A percentile compares a stretch with the other conserved stretches of the same genome.
Evolutionary conservation across 2,329 filamentous ascomycete species (phyloP).

Genomic region (Sphaerulina populicola): DNA sequence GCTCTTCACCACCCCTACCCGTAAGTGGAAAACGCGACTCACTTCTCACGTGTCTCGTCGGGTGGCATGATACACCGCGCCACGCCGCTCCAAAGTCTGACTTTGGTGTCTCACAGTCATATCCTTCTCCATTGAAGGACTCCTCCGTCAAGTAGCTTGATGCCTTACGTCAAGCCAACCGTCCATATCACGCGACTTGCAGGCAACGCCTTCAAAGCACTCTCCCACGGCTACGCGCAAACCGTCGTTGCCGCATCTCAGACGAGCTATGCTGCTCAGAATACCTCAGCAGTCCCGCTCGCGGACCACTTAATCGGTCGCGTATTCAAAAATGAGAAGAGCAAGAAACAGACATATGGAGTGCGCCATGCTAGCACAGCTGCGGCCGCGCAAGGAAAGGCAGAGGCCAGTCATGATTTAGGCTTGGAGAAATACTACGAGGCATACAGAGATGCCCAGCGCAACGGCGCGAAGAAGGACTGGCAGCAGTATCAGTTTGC

Average conservation of each 20-base stretch:
- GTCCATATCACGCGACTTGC: constrained; percentile 88
- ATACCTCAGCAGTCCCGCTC: constrained; percentile 49
- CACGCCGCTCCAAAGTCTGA: constrained; percentile 11
- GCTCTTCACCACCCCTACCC: constrained; percentile 11
- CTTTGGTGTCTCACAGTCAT: constrained; percentile 32
- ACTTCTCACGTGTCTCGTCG: constrained; percentile 14
- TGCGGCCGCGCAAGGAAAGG: constrained; percentile 30
- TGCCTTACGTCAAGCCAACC: constrained; percentile 63
- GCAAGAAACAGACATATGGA: constrained; percentile 25
- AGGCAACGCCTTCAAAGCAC: constrained; percentile 57
- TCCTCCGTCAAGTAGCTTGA: constrained; percentile 64
- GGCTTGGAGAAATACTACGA: constrained; percentile 87
- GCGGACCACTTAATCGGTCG: constrained; percentile 43
- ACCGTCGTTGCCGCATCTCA: constrained; percentile 93
- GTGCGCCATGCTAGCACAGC: constrained; percentile 33
- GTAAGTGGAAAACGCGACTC: constrained; percentile 12
- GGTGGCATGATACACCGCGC: constrained; percentile 3
- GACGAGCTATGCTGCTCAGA: constrained; percentile 64
- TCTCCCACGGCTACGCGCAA: constrained; percentile 96
- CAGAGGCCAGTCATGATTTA: constrained; percentile 32
- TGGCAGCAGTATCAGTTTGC: constrained; percentile 90
- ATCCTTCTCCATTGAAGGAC: constrained; percentile 53
- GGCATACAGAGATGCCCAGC: constrained; percentile 72
- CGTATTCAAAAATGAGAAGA: constrained; percentile 37
- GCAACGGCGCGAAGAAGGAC: constrained; percentile 60